Base-by-base conservation (phyloP, 306 rosid genomes). In the Ammopiptanthus mongolicus region DNA sequence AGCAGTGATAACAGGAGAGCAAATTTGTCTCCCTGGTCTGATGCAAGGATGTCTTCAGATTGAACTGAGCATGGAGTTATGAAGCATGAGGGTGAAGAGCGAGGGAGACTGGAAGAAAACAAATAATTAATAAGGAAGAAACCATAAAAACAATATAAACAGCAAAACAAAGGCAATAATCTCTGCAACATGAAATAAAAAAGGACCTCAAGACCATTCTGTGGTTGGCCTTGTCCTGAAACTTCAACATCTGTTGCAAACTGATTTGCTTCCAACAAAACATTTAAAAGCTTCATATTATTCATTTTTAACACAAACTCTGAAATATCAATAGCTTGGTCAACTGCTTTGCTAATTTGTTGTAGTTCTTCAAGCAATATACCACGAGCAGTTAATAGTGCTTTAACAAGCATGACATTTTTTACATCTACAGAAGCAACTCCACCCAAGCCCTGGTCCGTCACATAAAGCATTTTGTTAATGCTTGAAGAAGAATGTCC, bases 161-260 rank as follows among this genome's bases (percentile, higher is more conserved):
- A 70, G 69, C 15, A 59, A 36, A 67, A 0, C 22, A 5, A 25
- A 63, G 37, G 31, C 39, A 58, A 60, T n/a, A 47, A 44, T 44
- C 29, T 60, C 33, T 57, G 71, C 72, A 68, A 79, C 57, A 69
- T 79, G 77, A 85, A 85, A 77, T 70, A 65, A 78, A 76, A 72
- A 81, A 74, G 84, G 87, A 94, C 98, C 98, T 91, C 82, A 82
- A 83, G 82, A 80, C 82, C 85, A 86, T 83, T 88, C 72, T 80
- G 91, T 82, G 86, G 89, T 86, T 88, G 90, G 91, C 84, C 91
- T 80, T 83, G 88, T 87, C 87, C 87, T 37, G 87, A 75, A 83
- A 78, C 52, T 41, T 75, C 84, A 64, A 71, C 84, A 75, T 78
- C 72, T 75, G 63, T 50, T 17, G 75, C 66, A 84, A 75, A 84